A percentile compares a stretch with the other conserved stretches of the same genome.
phyloP scores from a whole-genome alignment of 345 rosid species.

The Eucalyptus guilfoylei region DNA sequence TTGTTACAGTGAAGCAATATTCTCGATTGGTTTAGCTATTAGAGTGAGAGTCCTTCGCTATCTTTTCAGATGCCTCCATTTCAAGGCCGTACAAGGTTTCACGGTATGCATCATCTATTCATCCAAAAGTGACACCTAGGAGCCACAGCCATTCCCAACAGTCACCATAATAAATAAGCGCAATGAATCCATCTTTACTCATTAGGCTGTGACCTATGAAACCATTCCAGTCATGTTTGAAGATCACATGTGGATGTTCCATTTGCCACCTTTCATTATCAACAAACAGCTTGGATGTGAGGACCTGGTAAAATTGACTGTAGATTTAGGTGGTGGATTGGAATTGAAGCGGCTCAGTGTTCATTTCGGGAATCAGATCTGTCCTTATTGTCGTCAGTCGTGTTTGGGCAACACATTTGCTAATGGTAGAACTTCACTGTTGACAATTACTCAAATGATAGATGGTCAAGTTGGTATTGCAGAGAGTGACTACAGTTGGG shows the following conservation, averaged over 20 bases:
- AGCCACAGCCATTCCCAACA: background rate
- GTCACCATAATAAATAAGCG: background rate
- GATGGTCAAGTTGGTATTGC: background rate
- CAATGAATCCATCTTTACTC: background rate
- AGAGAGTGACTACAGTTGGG: background rate
- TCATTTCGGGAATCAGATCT: background rate
- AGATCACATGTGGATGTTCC: background rate
- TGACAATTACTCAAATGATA: background rate
- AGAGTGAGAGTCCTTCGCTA: background rate
- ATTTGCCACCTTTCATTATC: background rate
- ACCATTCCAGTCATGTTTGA: background rate
- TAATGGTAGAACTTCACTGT: background rate
- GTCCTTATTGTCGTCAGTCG: background rate
- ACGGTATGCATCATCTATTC: background rate
- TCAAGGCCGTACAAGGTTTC: background rate
- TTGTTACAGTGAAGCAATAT: background rate
- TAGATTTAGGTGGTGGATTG: background rate
- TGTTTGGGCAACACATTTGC: background rate
- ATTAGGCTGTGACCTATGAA: background rate
- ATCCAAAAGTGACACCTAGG: background rate
- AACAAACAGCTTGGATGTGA: background rate
- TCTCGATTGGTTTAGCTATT: background rate
- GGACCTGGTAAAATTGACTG: background rate
- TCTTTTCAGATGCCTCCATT: background rate
- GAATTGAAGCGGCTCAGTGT: background rate